These are phyloP conservation scores for Sanghuangporus baumii DNA, from an alignment of 1,284 basidiomycete species.

Conservation along the genomic window DNA sequence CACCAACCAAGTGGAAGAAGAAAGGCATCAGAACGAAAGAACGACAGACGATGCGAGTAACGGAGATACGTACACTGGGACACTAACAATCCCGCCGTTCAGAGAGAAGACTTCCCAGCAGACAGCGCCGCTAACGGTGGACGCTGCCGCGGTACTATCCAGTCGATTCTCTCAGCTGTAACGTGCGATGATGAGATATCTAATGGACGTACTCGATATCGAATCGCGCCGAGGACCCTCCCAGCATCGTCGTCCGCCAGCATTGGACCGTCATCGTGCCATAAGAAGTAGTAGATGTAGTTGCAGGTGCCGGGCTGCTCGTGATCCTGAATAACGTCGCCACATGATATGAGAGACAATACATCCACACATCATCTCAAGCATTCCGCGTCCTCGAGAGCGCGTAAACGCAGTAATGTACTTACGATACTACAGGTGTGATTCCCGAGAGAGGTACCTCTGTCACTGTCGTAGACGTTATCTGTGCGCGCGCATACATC, in stretches of 20 bases:
- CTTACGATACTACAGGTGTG: neutral
- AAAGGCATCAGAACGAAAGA: neutral
- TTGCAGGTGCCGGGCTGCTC: neutral
- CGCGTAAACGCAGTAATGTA: neutral
- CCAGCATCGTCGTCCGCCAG: conserved; percentile 2
- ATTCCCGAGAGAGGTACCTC: neutral
- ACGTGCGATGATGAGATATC: neutral
- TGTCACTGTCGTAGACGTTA: conserved; percentile 3
- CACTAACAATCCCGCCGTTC: conserved; percentile 5
- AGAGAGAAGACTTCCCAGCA: conserved; percentile 11
- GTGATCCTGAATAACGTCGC: neutral
- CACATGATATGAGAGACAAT: neutral
- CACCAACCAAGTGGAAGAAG: neutral
- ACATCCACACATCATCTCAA: neutral
- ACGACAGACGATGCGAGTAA: neutral
- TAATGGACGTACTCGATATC: conserved; percentile 6
- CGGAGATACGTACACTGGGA: conserved; percentile 6
- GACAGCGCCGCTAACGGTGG: conserved; percentile 3
- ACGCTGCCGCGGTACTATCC: neutral
- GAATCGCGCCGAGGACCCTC: neutral
- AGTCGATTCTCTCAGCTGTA: neutral
- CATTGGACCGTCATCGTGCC: conserved; percentile 10
- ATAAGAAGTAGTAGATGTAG: neutral
- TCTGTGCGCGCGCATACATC: neutral
- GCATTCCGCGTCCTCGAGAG: neutral